Evolutionary conservation across 2,329 filamentous ascomycete genomes (phyloP).

Genomic region (Ophiocordyceps camponoti-rufipedis): DNA sequence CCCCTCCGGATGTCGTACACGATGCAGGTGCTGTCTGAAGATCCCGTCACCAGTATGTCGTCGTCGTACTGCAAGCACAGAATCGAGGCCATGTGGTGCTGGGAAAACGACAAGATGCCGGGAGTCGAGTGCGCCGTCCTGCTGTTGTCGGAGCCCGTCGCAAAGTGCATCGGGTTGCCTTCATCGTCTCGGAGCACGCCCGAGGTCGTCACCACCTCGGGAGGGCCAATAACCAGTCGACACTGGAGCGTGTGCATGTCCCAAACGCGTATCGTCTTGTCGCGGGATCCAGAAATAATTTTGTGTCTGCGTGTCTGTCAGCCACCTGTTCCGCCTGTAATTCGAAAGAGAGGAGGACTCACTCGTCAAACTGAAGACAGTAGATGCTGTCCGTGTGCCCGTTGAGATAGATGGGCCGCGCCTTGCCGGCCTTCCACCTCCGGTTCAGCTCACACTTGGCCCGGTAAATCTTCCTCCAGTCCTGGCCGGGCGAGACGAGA

Average conservation of each 20-base stretch:
- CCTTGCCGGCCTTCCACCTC: constrained; percentile 64
- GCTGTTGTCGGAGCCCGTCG: constrained; percentile 32
- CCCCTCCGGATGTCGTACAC: constrained; percentile 69
- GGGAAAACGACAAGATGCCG: constrained; percentile 34
- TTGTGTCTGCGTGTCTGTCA: constrained; percentile 46
- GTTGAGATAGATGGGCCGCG: constrained; percentile 72
- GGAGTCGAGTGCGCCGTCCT: constrained; percentile 29
- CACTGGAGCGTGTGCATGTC: constrained; percentile 81
- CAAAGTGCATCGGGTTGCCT: constrained; percentile 34
- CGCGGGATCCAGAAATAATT: constrained; percentile 89
- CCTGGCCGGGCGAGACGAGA: constrained; percentile 36
- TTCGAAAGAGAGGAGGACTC: constrained; percentile 16
- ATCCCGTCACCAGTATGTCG: constrained; percentile 83
- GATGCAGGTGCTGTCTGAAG: constrained; percentile 81
- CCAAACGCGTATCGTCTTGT: constrained; percentile 92
- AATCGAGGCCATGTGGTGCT: constrained; percentile 80
- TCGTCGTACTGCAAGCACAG: constrained; percentile 91
- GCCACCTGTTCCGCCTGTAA: background rate
- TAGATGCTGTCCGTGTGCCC: constrained; percentile 95
- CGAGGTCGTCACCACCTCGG: constrained; percentile 37
- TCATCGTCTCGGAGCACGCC: constrained; percentile 32
- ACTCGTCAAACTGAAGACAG: constrained; percentile 96
- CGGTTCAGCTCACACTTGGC: constrained; percentile 57
- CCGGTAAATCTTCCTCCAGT: constrained; percentile 77
- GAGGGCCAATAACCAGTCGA: constrained; percentile 68